Base-by-base conservation (phyloP, 345 rosid species). In the Lumnitzera littorea region DNA sequence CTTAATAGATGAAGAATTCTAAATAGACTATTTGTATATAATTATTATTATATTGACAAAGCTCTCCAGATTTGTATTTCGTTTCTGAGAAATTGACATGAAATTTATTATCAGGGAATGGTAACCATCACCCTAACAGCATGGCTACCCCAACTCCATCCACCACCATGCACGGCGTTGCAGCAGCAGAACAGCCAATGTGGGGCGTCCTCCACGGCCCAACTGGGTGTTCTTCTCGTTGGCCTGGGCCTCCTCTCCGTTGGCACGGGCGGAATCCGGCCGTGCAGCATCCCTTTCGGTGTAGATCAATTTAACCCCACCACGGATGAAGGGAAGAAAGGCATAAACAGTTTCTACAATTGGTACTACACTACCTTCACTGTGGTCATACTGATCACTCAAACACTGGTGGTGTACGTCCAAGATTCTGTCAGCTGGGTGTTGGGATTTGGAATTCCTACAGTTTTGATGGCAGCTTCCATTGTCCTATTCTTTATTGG, bases 401-500 rank as follows among this genome's bases (percentile, higher is more conserved):
- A 52, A 61, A 87, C 95, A 8, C 49, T 84, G 0, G 74, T 91
- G 62, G 79, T 89, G 16, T 92, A 92, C 60, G 57, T 92, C 62
- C 98, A 92, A 64, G 81, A 83, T 65, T 68, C 82, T 11, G 55
- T 92, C 15, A 89, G 96, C 51, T 92, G 96, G 98, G 79, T 68
- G 7, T 13, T 78, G 3, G 98, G 98, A 0, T 89, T 89, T 56
- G 88, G 82, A 1, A 82, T 92, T 2, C 98, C 96, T 23, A 81
- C 96, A 2, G 14, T 50, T 57, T 77, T 78, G 43, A 85, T 87
- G 85, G 7, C 66, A 27, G 48, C 51, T n/a, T 74, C 95, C 1
- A 76, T 89, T 48, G n/a, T 76, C 27, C 46, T 89, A 17, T 82
- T 83, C 67, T 70, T 82, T 31, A 5, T 76, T 43, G 98, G 98